Evolutionary conservation across 371 early-diverging fungal species (phyloP), one percentile per base, ranked within the genome.

Genomic region (Choanephora cucurbitarum): DNA sequence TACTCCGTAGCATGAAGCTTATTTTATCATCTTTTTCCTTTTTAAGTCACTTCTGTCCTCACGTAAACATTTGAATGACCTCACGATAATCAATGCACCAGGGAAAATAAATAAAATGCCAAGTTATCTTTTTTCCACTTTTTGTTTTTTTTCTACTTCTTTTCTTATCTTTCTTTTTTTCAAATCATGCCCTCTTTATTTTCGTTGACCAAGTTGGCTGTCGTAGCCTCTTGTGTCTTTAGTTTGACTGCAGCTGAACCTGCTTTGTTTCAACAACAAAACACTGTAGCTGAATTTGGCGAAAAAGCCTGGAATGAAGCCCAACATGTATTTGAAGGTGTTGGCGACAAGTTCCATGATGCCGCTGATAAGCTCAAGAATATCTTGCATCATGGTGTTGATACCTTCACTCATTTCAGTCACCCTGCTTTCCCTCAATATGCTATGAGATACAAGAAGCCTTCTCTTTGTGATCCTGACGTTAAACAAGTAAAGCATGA

Each of bases 341-440:
- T 42, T 33, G 33, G 43, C 10, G 64, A 59, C 33, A 52, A 52
- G 42, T 37, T 51, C n/a, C 55, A 60, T 15, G 21, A 19, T 5
- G 43, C 57, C 33, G 44, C 55, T 1, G 64, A 59, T 33, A 57
- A 55, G 24, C n/a, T 59, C 32, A 63, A 59, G 40, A 52, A 72
- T 17, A 49, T 68, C 24, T 54, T 70, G 21, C 22, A 59, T 24
- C 57, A 67, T 21, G 62, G 50, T 5, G 19, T 41, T 15, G 55
- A 69, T 42, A 54, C 52, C 3, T 63, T 74, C 62, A 69, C 70
- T 50, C 64, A 69, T 15, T 75, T 81, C 46, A 70, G 68, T 3
- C 85, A 84, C 61, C 78, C 78, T 60, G 85, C 86, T 23, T 86
- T 91, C 70, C 85, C 90, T 31, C 79, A 83, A 57, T 87, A 88